Base-by-base conservation (phyloP, 208 protist species). In the Wallacemonas sp. region DNA sequence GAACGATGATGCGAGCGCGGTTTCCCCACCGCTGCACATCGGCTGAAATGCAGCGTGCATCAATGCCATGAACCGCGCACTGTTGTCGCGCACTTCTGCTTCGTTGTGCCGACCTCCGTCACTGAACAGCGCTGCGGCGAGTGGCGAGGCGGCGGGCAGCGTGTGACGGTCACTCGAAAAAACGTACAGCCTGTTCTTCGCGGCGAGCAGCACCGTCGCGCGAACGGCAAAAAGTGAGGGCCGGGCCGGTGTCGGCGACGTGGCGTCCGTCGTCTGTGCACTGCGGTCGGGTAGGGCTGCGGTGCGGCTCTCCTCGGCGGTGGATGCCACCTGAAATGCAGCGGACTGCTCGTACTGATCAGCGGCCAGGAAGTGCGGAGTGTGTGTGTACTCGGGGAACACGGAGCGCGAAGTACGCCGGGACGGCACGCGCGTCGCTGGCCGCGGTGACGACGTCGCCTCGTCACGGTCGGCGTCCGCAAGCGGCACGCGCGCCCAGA, bases 371-470 rank as follows among this genome's bases (percentile, higher is more conserved):
- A 76, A 71, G 59, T 76, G 71, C 0, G 71, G 53, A 12, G 53
- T 76, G 64, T 76, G 71, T 1, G 54, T 19, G 54, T 70, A 68
- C 21, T 37, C 12, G 1, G 60, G 57, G 32, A 76, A 76, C 24
- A 5, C 12, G 24, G 46, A 6, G 27, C 27, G 46, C 17, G 44
- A 50, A 8, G 44, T 24, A 6, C 45, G 32, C 15, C 38, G 2
- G 50, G 24, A 26, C 42, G 61, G 19, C 24, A 1, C 19, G 27
- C 5, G 8, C 4, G 32, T 32, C 15, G 19, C 3, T 27, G 2
- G 1, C 0, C 30, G 33, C 8, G 38, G 3, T 21, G 0, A 1
- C 17, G 30, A 48, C 54, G 57, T 22, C 27, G 53, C 44, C n/a
- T 17, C 39, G 21, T 19, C 15, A 27, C 32, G 21, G 5, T 17